phyloP scores from a whole-genome alignment of 2,329 filamentous ascomycete genomes.

The Colletotrichum spinosum region DNA sequence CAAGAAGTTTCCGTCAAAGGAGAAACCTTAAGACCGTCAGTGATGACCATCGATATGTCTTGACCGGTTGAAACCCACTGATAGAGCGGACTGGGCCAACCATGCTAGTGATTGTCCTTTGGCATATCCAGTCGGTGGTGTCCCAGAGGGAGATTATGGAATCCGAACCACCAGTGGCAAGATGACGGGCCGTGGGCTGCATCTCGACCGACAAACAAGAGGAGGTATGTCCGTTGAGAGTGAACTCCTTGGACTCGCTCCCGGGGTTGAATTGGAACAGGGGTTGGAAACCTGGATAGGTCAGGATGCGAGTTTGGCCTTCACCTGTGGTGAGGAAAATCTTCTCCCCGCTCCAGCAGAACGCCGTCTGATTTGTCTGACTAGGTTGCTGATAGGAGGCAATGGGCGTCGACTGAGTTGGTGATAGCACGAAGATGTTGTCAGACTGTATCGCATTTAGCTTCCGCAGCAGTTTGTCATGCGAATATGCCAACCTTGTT shows the following conservation, averaged over 20 bases:
- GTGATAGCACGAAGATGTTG: conserved; percentile 71
- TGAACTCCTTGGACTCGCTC: conserved; percentile 64
- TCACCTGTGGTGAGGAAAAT: conserved; percentile 78
- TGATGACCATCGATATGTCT: background rate
- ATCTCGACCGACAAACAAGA: conserved; percentile 76
- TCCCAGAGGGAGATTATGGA: conserved; percentile 83
- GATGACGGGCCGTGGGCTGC: conserved; percentile 76
- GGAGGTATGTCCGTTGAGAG: conserved; percentile 78
- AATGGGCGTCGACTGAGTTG: conserved; percentile 66
- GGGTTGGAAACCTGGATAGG: conserved; percentile 73
- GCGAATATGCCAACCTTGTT: conserved; percentile 68
- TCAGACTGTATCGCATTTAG: conserved; percentile 62
- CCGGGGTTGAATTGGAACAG: conserved; percentile 61
- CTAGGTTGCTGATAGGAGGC: conserved; percentile 70
- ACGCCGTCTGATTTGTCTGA: conserved; percentile 79
- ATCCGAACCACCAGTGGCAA: conserved; percentile 82
- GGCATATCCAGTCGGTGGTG: conserved; percentile 81
- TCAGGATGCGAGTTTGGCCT: conserved; percentile 76
- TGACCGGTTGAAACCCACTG: conserved; percentile 54
- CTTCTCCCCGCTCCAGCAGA: conserved; percentile 78
- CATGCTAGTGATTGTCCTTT: conserved; percentile 76
- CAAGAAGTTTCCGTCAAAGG: conserved; percentile 81
- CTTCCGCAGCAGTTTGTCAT: background rate
- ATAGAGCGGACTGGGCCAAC: conserved; percentile 77
- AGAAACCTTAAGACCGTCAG: conserved; percentile 67